Base-by-base conservation (phyloP, 345 rosid species). In the Moringa oleifera region DNA sequence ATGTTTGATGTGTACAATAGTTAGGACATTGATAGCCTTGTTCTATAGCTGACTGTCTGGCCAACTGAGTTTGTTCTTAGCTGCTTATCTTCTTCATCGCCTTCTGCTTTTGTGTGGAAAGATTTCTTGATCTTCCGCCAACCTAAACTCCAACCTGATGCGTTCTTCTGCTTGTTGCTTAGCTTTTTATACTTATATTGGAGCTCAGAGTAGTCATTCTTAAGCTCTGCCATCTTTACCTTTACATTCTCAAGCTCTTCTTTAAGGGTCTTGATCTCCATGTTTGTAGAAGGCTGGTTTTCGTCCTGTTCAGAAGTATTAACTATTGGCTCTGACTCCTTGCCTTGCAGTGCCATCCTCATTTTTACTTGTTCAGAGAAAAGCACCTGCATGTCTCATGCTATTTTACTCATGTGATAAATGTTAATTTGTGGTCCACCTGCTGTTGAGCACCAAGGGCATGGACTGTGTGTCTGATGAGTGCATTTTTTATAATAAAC, bases 291-390 rank as follows among this genome's bases (percentile, higher is more conserved):
- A 54, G 64, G 11, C 66, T 53, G 79, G 57, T 55, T 72, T 59
- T 61, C 80, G 63, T 81, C 84, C 47, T 70, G 79, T 58, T 80
- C 77, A 6, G 82, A 71, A 22, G 55, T 80, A 56, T 83, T 75
- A 22, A 53, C 75, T 15, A 62, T 62, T 65, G 58, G 71, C 65
- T 63, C 75, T 36, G 72, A 64, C 53, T 81, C 81, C 72, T 85
- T 84, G 15, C 71, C 87, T 71, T 77, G 76, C 89, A 84, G 76
- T 68, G 78, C 77, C 74, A 71, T 57, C 73, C 89, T 83, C 84
- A 93, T 82, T 78, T 93, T 90, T 49, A 81, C 68, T 82, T 93
- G 97, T 74, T 90, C 90, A 0, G 90, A 76, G 74, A 90, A 88
- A 63, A 86, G 69, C 46, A 82, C 93, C 87, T 88, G 87, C 80